phyloP scores from a whole-genome alignment of 2,329 filamentous ascomycete genomes.

The Ceratocystis cacaofunesta region DNA sequence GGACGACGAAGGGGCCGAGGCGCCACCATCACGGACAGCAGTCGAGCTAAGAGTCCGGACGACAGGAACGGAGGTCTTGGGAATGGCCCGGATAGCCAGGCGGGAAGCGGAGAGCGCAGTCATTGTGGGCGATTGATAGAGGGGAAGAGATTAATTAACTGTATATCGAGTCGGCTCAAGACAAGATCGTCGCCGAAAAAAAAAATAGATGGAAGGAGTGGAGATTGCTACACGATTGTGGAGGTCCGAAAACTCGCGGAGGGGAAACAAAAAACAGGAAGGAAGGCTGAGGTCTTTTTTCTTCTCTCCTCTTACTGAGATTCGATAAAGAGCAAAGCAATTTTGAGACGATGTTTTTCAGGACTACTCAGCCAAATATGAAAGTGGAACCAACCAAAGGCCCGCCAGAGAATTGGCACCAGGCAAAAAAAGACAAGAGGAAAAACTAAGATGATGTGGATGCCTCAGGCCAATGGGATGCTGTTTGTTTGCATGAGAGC shows the following conservation, averaged over 20 bases:
- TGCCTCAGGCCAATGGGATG: slow-evolving; percentile 15
- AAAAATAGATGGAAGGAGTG: slow-evolving; percentile 7
- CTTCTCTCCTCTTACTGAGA: slow-evolving; percentile 4
- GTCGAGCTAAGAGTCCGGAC: slow-evolving; percentile 44
- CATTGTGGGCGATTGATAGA: slow-evolving; percentile 35
- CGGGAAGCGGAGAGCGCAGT: slow-evolving; percentile 55
- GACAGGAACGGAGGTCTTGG: slow-evolving; percentile 28
- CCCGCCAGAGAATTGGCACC: slow-evolving; percentile 4
- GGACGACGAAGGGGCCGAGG: slow-evolving; percentile 29
- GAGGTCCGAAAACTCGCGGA: slow-evolving; percentile 19
- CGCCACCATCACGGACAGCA: slow-evolving; percentile 29
- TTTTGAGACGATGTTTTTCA: slow-evolving; percentile 13
- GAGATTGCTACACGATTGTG: slow-evolving; percentile 17
- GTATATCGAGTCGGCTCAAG: background rate
- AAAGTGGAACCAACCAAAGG: slow-evolving; percentile 6
- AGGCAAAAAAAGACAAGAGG: background rate
- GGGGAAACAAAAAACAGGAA: slow-evolving; percentile 16
- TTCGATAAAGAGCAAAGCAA: background rate
- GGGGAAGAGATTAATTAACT: slow-evolving; percentile 1
- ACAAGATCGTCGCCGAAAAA: slow-evolving; percentile 3
- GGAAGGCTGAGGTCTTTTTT: slow-evolving; percentile 37
- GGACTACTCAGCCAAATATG: background rate
- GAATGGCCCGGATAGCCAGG: slow-evolving; percentile 48
- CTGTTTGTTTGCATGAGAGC: background rate
- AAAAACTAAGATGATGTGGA: background rate